Evolutionary conservation across 140 eudicot genomes (phyloP).

Genomic region (Bidens hawaiensis): DNA sequence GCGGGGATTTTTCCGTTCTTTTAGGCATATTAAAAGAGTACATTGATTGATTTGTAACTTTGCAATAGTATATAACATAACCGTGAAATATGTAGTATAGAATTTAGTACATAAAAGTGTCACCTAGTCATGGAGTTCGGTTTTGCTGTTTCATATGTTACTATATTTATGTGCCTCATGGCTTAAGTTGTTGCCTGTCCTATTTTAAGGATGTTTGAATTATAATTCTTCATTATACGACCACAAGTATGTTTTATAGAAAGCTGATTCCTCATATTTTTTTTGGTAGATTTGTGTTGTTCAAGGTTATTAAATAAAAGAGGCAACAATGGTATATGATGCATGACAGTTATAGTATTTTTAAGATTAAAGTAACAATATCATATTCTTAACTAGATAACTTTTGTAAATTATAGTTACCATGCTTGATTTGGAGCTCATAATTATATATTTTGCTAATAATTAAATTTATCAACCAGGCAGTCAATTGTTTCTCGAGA

Average conservation of each 20-base stretch:
- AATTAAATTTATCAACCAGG: constrained; percentile 35
- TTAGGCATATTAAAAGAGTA: not conserved
- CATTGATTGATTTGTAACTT: constrained; percentile 1
- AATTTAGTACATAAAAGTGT: not conserved
- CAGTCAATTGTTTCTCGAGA: constrained; percentile 70
- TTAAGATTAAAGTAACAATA: too few relatives aligned
- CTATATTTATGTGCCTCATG: not conserved
- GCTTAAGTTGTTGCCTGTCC: not conserved
- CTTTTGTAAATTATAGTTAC: too few relatives aligned
- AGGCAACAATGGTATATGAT: not conserved
- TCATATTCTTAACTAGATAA: too few relatives aligned
- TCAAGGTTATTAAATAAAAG: not conserved
- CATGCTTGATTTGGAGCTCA: not conserved
- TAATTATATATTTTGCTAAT: not conserved
- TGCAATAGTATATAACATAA: not conserved
- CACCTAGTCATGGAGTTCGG: not conserved
- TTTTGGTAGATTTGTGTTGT: not conserved
- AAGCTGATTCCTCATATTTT: not conserved
- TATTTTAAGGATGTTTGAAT: not conserved
- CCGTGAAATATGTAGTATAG: not conserved
- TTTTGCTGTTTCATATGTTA: not conserved
- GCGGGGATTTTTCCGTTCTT: not conserved
- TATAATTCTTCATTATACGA: not conserved
- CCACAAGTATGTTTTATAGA: not conserved
- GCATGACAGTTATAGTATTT: not conserved